Evolutionary conservation across 73 alveolate genomes (phyloP), one percentile per base, ranked within the genome.

Genomic region (Durusdinium trenchii): DNA sequence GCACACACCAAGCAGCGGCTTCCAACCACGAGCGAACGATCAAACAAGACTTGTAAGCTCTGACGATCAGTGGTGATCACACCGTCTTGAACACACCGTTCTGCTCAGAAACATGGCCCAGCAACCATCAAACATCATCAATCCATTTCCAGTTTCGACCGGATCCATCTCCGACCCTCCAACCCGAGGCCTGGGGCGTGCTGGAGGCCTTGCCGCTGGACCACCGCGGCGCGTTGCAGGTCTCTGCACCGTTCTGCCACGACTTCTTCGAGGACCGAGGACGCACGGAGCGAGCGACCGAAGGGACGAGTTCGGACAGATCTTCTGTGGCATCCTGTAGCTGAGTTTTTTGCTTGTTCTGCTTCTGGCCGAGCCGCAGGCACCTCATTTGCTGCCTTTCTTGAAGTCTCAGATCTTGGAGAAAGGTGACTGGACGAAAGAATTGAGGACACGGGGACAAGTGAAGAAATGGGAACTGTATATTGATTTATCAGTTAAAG

Each of bases 211-310:
- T 86, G 67, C 95, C 95, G 9, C 28, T 86, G 95, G 95, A 86
- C 57, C 81, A 78, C 28, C 35, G 43, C 43, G 95, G 95, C 47
- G 47, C 61, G 46, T 46, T 86, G 38, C 95, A 86, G 35, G 95
- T 86, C 61, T 35, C 82, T 5, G 95, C 95, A 14, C 95, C 95
- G 67, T 86, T 86, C 83, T 86, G 95, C 95, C 95, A 86, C 47
- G 95, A 86, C 95, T 86, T 86, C 84, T 86, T 86, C 26, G 95
- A 86, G 95, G 95, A 28, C 20, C 23, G 60, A 42, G n/a, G 40
- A 28, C 20, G 16, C 6, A 6, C 1, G 30, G 67, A 10, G 48
- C 48, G 81, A 1, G 45, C 28, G 82, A 36, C 16, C n/a, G 64
- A 20, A 12, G 64, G 28, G 9, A 9, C 28, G 9, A 12, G 9